Base-by-base conservation (phyloP, 768 basidiomycete genomes). In the Hemileccinum rubropunctum region DNA sequence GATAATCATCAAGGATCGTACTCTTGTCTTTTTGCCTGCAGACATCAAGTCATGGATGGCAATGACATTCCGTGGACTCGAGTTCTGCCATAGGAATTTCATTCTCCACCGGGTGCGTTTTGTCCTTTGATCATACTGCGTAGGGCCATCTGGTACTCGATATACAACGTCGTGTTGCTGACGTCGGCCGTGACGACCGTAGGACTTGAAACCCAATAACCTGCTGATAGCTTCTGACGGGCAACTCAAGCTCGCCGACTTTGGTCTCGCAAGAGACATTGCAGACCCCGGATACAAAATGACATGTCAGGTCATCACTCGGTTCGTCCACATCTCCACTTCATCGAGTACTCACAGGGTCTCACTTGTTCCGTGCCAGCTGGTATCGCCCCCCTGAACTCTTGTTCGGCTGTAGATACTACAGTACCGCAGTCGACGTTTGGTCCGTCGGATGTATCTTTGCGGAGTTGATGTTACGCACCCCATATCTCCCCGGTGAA, bases 131-230 rank as follows among this genome's bases (percentile, higher is more conserved):
- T 44, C 7, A n/a, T 51, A 6, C 33, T 41, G 27, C 35, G 55
- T 58, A 52, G 52, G 54, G 49, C n/a, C n/a, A 7, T 53, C 39
- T 2, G 33, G 50, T 41, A 42, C 47, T 60, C 38, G 20, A n/a
- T 35, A 5, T 3, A 35, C 6, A 5, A 43, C 30, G 33, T 50
- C 23, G 30, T 35, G 42, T 48, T 28, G n/a, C 62, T 64, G 30
- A 58, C 41, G 12, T 46, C n/a, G 28, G 34, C 20, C 9, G 10
- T n/a, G 14, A 28, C 12, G 23, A 10, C 17, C 27, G 14, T 38
- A 98, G 95, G 97, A 99, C 76, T 70, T 99, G 55, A 99, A 99
- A 68, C 97, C 97, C 7, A 99, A 99, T 73, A 99, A 99, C 71
- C 78, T 99, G 73, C 84, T 99, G 62, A 88, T 99, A 52, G 82